Conservation (phyloP, 2,329 filamentous ascomycete genomes). For the Gliomastix tumulicola region DNA sequence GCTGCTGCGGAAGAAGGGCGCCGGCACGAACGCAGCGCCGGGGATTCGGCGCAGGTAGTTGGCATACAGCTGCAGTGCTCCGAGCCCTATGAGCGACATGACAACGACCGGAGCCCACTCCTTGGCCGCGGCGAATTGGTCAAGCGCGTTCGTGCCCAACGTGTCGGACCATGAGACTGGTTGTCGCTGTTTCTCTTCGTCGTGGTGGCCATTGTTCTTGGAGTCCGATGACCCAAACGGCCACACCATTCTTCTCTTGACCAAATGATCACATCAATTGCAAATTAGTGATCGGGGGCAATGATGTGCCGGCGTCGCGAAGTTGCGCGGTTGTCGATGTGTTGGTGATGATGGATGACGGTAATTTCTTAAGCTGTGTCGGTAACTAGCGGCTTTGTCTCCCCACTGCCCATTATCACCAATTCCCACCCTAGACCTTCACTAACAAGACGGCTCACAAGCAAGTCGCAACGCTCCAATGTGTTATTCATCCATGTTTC, state of each 20-base stretch:
- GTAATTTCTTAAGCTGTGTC: no score
- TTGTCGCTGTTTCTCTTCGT: conserved; percentile 9
- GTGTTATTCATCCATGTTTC: no score
- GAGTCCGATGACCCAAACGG: conserved; percentile 24
- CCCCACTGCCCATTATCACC: no score
- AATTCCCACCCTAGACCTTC: no score
- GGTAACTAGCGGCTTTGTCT: no score
- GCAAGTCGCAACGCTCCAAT: no score
- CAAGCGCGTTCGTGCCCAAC: conserved; percentile 16
- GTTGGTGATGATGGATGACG: no score
- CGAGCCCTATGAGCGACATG: conserved; percentile 27
- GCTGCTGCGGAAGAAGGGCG: conserved; percentile 65
- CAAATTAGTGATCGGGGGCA: no score
- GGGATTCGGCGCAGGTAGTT: conserved; percentile 81
- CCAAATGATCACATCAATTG: conserved; percentile 19
- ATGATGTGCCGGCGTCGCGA: no score
- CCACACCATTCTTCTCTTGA: conserved; percentile 30
- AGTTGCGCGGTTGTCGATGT: no score
- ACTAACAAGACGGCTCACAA: no score
- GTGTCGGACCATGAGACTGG: conserved; percentile 30
- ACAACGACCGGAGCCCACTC: conserved; percentile 30
- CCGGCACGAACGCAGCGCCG: conserved; percentile 66
- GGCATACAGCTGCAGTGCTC: conserved; percentile 51
- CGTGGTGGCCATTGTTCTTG: conserved; percentile 7
- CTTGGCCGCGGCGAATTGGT: conserved; percentile 24